Evolutionary conservation across 192 early-diverging fungal species (phyloP), one percentile per base, ranked within the genome.

Genomic region (Umbelopsis sp.): DNA sequence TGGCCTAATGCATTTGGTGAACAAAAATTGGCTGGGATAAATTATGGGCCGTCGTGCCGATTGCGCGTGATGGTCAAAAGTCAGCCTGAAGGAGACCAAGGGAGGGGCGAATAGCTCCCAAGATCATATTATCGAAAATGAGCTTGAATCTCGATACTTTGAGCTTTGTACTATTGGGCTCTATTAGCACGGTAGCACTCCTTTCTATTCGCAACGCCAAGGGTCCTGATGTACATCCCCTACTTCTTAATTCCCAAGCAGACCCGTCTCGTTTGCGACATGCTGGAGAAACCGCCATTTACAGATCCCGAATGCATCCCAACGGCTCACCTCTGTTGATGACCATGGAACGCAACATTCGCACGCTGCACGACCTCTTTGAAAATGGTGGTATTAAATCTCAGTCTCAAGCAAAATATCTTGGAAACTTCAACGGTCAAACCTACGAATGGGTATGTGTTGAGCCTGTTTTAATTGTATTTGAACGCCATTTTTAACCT

Each of bases 191-290:
- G 2, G 64, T 74, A 11, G 67, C 78, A 2, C 46, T 86, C 3
- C 20, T 81, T 33, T 84, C 79, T 8, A 66, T 84, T 35, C 68
- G 72, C 20, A 78, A 69, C 47, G 72, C 74, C 35, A 72, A 75
- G 20, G 80, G 71, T 25, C 80, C 87, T 30, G 88, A 90, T 50
- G 76, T 90, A 15, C 88, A 90, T 52, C 88, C 88, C 6, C 71
- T 88, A 10, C 52, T 88, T 25, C 81, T 90, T 4, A 71, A 81
- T 30, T 72, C 83, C 25, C 88, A 90, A 53, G 75, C 86, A 0
- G 78, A 84, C 35, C 73, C 82, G 6, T 74, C 85, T 8, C 74
- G 71, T 25, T 64, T 88, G 22, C 71, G 86, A 27, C 76, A 83
- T 71, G 73, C 83, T 9, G 77, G 75, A 6, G 88, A 90, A 49